Base-by-base conservation (phyloP, 73 alveolate genomes). In the Durusdinium trenchii region DNA sequence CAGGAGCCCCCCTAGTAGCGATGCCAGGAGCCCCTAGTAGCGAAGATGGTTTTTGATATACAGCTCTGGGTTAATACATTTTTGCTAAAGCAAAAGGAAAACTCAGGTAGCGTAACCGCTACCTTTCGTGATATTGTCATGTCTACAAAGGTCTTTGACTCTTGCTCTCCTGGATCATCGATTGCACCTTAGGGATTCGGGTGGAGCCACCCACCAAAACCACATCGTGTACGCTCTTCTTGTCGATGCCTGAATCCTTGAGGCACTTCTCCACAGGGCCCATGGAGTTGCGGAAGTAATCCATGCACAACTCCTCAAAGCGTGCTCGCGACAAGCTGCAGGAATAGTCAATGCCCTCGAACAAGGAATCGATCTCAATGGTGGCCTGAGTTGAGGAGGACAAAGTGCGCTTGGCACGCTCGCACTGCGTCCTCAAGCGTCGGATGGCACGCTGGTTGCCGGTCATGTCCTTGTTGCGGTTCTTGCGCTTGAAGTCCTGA, bases 191-290 rank as follows among this genome's bases (percentile, higher is more conserved):
- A 89, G 99, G 99, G 95, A 99, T 99, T 79, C 99, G 99, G 60
- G 99, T 99, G 73, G 99, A 99, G 52, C 99, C 99, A 6, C 99
- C 99, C 67, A 99, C 99, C 45, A 99, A 95, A 20, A 99, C 99
- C 75, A 99, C 99, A 46, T 99, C 99, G 95, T 99, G 99, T 60
- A 99, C 98, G 89, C 98, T 93, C 89, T 99, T 99, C 99, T 99
- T 99, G 60, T 99, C 99, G 54, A 99, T 79, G 64, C 89, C 89
- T 26, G 89, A 79, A 32, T 75, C 85, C 51, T 75, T 84, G 45
- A 48, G 35, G 94, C 94, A 84, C 94, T 99, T 89, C 94, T 99
- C 99, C 95, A 99, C 99, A 42, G 99, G 99, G 5, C 95, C 99
- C 94, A 99, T 92, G 67, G 99, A 99, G 95, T 99, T 99, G 98